Percentiles rank a stretch among this genome's conserved stretches.
These are phyloP conservation scores for Dictyostelium citrinum DNA, from an alignment of 78 protist genomes.

Conservation along the genomic window DNA sequence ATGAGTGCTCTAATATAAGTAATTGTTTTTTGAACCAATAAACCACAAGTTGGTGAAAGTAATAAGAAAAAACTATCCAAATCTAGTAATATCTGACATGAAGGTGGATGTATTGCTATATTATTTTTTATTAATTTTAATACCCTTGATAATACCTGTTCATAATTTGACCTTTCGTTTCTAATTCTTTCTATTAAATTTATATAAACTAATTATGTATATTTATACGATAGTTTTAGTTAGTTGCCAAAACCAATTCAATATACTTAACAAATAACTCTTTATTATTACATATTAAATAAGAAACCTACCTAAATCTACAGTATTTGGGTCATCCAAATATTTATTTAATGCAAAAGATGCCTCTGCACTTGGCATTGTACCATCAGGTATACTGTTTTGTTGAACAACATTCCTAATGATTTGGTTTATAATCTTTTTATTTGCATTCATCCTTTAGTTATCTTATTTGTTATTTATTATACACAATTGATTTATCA, in stretches of 20 bases:
- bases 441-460: constrained; percentile 2
- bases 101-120: constrained; percentile 71
- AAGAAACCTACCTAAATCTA: constrained; percentile 48
- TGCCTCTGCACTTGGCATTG: constrained; percentile 54
- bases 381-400: constrained; percentile 74
- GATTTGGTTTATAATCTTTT: constrained; percentile 50
- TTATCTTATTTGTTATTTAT: neutral
- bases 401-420: constrained; percentile 72
- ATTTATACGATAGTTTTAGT: too few species aligned
- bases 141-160: constrained; percentile 46
- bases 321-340: constrained; percentile 65
- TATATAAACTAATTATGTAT: constrained; percentile 28
- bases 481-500: neutral
- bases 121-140: constrained; percentile 57
- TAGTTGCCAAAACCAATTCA: too few species aligned
- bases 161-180: constrained; percentile 61
- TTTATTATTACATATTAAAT: too few species aligned
- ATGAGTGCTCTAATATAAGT: constrained; percentile 64
- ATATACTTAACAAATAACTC: too few species aligned
- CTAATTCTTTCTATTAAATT: constrained; percentile 73
- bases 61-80: constrained; percentile 38
- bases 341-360: constrained; percentile 38
- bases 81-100: constrained; percentile 12
- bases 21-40: constrained; percentile 25
- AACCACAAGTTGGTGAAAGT: neutral